These are phyloP conservation scores for Zea luxurians DNA, from an alignment of 176 grass and related monocot species.

Conservation along the genomic window DNA sequence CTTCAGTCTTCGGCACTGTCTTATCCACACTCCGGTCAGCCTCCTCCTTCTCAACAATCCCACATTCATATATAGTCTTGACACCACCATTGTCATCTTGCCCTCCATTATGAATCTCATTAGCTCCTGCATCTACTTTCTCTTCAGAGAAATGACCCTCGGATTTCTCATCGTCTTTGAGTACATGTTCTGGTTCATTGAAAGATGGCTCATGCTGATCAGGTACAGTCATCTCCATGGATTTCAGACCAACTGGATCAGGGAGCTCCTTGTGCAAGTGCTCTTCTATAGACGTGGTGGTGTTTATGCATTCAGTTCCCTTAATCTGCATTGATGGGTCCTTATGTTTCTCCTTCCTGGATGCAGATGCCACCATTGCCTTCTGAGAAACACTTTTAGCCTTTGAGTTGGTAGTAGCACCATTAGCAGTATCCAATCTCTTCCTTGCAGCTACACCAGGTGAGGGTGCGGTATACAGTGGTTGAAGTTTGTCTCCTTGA, in stretches of 20 bases:
- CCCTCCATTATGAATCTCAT: slow-evolving; percentile 17
- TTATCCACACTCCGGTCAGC: slow-evolving; percentile 25
- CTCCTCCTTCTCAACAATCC: slow-evolving; percentile 15
- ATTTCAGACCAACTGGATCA: slow-evolving; percentile 32
- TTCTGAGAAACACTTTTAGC: slow-evolving; percentile 39
- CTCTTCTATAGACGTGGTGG: slow-evolving; percentile 34
- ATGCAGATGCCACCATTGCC: slow-evolving; percentile 10
- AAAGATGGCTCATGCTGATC: slow-evolving; percentile 9
- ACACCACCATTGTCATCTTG: slow-evolving; percentile 12
- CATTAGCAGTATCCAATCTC: slow-evolving; percentile 37
- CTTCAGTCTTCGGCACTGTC: neutral
- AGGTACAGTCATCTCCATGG: neutral
- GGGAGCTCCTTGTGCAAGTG: slow-evolving; percentile 35
- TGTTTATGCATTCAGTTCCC: slow-evolving; percentile 37
- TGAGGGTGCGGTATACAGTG: neutral
- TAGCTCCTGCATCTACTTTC: slow-evolving; percentile 5
- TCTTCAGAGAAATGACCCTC: slow-evolving; percentile 1
- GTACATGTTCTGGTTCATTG: slow-evolving; percentile 12
- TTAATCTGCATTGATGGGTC: slow-evolving; percentile 29
- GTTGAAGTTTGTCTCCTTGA: slow-evolving; percentile 37
- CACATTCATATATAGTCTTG: slow-evolving; percentile 35
- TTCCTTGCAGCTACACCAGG: neutral
- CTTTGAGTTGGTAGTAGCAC: slow-evolving; percentile 24
- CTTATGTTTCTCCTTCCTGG: slow-evolving; percentile 36
- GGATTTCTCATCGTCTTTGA: slow-evolving; percentile 26